These are phyloP conservation scores for Scedosporium dehoogii DNA, from an alignment of 2,329 filamentous ascomycete genomes.

Conservation along the genomic window DNA sequence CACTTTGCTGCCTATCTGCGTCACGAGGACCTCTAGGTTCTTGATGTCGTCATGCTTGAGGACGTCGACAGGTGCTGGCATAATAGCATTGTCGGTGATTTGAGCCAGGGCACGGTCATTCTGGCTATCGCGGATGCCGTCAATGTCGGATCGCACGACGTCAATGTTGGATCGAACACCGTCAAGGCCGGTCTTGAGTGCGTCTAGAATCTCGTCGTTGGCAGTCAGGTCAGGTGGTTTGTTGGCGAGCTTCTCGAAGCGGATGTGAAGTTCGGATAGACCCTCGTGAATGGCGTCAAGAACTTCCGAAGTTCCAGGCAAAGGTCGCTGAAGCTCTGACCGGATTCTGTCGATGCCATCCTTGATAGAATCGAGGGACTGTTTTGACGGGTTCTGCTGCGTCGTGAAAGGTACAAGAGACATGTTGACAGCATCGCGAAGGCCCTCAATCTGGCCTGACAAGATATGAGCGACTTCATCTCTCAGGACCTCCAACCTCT, in stretches of 20 bases:
- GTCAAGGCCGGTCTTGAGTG: slow-evolving; percentile 72
- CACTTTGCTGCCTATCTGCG: slow-evolving; percentile 73
- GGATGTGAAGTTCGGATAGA: slow-evolving; percentile 62
- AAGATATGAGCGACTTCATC: slow-evolving; percentile 61
- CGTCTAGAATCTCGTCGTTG: slow-evolving; percentile 83
- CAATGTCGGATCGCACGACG: slow-evolving; percentile 63
- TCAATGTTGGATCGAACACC: slow-evolving; percentile 71
- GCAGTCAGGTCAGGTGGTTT: slow-evolving; percentile 75
- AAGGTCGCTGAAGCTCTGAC: slow-evolving; percentile 59
- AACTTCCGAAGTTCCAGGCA: slow-evolving; percentile 72
- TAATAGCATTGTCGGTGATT: slow-evolving; percentile 36
- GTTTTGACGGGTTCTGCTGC: slow-evolving; percentile 28
- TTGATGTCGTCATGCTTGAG: slow-evolving; percentile 67
- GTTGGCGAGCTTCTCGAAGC: slow-evolving; percentile 68
- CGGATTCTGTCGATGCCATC: slow-evolving; percentile 67
- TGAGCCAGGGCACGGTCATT: slow-evolving; percentile 41
- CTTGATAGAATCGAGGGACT: slow-evolving; percentile 61
- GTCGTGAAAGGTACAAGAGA: slow-evolving; percentile 49
- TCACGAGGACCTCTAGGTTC: slow-evolving; percentile 74
- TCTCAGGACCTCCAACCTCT: slow-evolving; percentile 56
- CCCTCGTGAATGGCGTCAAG: slow-evolving; percentile 86
- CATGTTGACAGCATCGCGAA: slow-evolving; percentile 67
- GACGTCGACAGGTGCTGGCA: slow-evolving; percentile 30
- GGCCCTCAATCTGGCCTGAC: slow-evolving; percentile 71
- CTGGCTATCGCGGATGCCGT: slow-evolving; percentile 51